These are phyloP conservation scores for Gaeumannomyces sp. DNA, from an alignment of 2,329 filamentous ascomycete species.

Conservation along the genomic window DNA sequence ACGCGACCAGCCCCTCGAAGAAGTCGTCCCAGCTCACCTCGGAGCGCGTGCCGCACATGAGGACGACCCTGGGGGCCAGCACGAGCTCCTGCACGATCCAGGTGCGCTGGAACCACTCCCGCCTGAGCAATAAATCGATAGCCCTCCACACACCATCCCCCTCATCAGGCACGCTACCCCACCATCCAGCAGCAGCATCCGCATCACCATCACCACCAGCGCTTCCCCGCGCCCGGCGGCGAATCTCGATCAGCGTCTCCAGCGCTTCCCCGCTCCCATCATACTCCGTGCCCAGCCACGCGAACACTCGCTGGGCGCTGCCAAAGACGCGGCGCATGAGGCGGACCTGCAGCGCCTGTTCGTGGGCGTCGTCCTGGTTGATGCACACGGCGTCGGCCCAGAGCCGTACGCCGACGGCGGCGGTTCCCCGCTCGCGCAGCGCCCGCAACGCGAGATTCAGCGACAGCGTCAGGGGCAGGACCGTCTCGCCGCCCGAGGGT, in stretches of 20 bases:
- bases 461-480: neutral
- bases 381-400: slow-evolving; percentile 7
- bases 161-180: neutral
- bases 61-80: neutral
- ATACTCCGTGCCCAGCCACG: slow-evolving; percentile 1
- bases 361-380: slow-evolving; percentile 2
- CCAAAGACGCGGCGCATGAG: neutral
- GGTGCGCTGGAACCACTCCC: neutral
- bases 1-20: neutral
- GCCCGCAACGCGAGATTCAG: neutral
- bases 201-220: no score
- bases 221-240: no score
- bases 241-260: neutral
- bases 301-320: neutral
- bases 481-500: no score
- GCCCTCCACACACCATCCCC: neutral
- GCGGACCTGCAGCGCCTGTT: neutral
- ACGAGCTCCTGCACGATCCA: slow-evolving; percentile 4
- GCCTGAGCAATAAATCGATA: neutral
- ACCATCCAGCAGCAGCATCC: no score
- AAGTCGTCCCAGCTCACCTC: neutral
- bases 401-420: neutral
- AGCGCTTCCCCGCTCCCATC: slow-evolving; percentile 2
- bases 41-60: neutral
- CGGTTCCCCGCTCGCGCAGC: neutral